A percentile compares a stretch with the other conserved stretches of the same genome.
Evolutionary conservation across 805 yeast species (phyloP).

Genomic region (Candida maltosa): DNA sequence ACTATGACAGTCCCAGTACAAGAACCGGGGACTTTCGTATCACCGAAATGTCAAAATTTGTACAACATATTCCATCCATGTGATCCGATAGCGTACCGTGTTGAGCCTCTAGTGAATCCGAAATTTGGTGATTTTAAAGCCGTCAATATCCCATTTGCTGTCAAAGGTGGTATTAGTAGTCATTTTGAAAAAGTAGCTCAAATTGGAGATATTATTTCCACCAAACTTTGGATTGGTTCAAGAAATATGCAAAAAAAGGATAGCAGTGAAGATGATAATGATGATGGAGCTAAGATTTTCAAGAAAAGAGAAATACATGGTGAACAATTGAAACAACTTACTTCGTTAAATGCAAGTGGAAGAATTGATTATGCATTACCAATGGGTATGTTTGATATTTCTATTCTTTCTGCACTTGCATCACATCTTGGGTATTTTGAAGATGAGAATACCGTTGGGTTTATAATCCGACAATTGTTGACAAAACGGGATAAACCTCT

Average conservation of each 20-base stretch:
- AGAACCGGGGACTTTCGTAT: conserved; percentile 3
- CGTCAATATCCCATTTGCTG: conserved; percentile 54
- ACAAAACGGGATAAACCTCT: no score
- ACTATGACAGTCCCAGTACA: conserved; percentile 26
- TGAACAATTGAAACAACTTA: conserved; percentile 33
- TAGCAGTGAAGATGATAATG: no score
- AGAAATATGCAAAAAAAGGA: no score
- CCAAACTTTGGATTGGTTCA: no score
- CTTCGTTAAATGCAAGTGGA: conserved; percentile 61
- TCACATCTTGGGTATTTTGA: conserved; percentile 89
- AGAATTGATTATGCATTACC: conserved; percentile 79
- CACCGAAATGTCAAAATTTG: conserved; percentile 61
- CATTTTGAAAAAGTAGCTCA: conserved; percentile 40
- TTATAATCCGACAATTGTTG: conserved; percentile 64
- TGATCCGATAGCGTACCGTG: conserved; percentile 85
- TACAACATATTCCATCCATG: conserved; percentile 87
- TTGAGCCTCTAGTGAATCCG: conserved; percentile 74
- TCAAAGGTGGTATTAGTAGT: conserved; percentile 48
- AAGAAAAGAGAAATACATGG: conserved; percentile 22
- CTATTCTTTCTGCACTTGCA: conserved; percentile 73
- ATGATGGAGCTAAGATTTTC: no score
- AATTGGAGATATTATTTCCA: conserved; percentile 34
- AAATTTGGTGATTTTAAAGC: conserved; percentile 50
- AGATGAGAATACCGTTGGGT: conserved; percentile 78
- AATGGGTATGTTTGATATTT: conserved; percentile 74